These are phyloP conservation scores for Rhynchosporium agropyri DNA, from an alignment of 2,329 filamentous ascomycete species.

Conservation along the genomic window DNA sequence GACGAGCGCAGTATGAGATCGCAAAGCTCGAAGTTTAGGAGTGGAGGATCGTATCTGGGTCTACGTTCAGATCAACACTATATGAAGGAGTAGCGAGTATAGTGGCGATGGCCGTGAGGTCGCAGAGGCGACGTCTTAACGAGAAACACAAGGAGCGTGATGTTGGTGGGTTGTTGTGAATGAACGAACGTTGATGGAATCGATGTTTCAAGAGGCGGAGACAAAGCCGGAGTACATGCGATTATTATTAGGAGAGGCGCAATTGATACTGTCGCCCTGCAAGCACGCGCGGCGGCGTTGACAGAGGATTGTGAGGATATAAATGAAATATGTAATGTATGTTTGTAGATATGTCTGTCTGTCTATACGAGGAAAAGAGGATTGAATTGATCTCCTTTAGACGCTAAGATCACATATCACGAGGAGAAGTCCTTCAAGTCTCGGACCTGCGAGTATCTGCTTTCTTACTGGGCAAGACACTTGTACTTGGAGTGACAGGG, in stretches of 20 bases:
- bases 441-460: too few species aligned
- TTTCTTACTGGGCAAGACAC: too few species aligned
- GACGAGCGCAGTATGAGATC: conserved; percentile 4
- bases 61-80: conserved; percentile 11
- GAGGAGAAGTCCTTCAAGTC: too few species aligned
- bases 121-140: conserved; percentile 24
- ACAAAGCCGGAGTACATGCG: conserved; percentile 15
- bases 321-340: neutral
- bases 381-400: neutral
- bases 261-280: neutral
- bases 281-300: neutral
- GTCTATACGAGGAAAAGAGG: neutral
- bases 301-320: neutral
- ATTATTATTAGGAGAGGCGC: neutral
- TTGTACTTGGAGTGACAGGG: too few species aligned
- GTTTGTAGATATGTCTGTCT: neutral
- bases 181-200: conserved; percentile 1
- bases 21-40: conserved; percentile 12
- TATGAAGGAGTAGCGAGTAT: conserved; percentile 26
- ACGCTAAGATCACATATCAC: too few species aligned
- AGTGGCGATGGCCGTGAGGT: conserved; percentile 27
- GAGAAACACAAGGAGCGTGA: conserved; percentile 8
- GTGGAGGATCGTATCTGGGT: conserved; percentile 22
- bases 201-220: conserved; percentile 14
- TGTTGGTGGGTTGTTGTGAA: neutral